Base-by-base conservation (phyloP, 2,329 filamentous ascomycete species). In the Aureobasidium melanogenum region DNA sequence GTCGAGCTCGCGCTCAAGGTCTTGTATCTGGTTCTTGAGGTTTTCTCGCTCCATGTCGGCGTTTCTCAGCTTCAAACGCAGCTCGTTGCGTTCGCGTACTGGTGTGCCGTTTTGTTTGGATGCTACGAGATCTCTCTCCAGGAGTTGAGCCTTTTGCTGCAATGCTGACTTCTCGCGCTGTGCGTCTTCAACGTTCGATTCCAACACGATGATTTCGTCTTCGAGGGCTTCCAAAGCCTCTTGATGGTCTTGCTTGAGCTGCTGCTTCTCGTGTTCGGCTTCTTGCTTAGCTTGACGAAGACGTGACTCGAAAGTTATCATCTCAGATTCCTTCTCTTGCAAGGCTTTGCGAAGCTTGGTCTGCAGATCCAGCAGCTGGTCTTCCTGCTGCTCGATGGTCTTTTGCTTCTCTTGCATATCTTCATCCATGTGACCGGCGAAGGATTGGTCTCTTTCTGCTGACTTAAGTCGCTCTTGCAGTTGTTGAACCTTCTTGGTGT, bases 141-240 rank as follows among this genome's bases (percentile, higher is more conserved):
- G 3, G 76, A 67, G 24, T 67, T 76, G 74, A 5, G 83, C 78
- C 62, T 82, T 82, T 57, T 83, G 77, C 67, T 89, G 83, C 1
- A 88, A 74, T 44, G 84, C 77, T 8, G 80, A 77, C 67, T 85
- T 87, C 64, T 78, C 76, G 17, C 73, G 71, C 24, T 73, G 68
- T 1, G 72, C 69, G 19, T 77, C 75, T 34, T 79, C 77, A 8
- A 74, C 69, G 32, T 71, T 72, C 30, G 74, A 72, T 61, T 79
- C 75, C 1, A 80, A 67, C 6, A 80, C 74, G 36, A 77, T 70
- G 19, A 83, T 79, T 62, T 82, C 82, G 34, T 85, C 81, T 67
- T 86, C 81, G 10, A 86, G 71, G 32, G 81, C 78, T 51, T 82
- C 73, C 63, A 70, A 69, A 30, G 69, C 69, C 30, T 71, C 69